Conservation (phyloP, 2,329 filamentous ascomycete species). For the Pseudovirgaria hyperparasitica region DNA sequence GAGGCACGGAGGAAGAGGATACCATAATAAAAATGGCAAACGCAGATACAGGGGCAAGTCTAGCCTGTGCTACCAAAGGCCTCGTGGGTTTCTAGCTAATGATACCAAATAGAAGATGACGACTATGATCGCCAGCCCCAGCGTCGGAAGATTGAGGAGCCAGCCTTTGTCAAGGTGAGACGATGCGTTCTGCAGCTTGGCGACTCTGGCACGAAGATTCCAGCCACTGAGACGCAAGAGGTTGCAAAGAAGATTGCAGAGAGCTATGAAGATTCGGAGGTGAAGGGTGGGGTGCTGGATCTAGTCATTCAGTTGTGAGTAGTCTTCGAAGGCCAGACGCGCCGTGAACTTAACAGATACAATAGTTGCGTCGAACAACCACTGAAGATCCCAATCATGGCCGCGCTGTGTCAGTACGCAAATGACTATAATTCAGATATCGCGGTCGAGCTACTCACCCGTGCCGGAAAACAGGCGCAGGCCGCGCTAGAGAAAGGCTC, state of each 20-base stretch:
- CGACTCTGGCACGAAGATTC: slow-evolving; percentile 20
- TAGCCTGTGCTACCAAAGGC: slow-evolving; percentile 25
- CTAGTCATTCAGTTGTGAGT: slow-evolving; percentile 60
- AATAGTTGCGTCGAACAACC: slow-evolving; percentile 69
- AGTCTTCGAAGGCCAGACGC: neutral
- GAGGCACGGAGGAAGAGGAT: slow-evolving; percentile 3
- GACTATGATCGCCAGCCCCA: slow-evolving; percentile 7
- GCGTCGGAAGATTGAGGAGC: slow-evolving; percentile 22
- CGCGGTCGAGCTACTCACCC: slow-evolving; percentile 55
- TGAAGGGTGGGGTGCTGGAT: slow-evolving; percentile 60
- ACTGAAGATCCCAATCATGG: slow-evolving; percentile 92
- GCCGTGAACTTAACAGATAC: slow-evolving; percentile 3
- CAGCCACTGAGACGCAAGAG: slow-evolving; percentile 23
- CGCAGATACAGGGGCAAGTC: slow-evolving; percentile 70
- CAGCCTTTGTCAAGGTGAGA: slow-evolving; percentile 20
- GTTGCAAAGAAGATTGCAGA: slow-evolving; percentile 56
- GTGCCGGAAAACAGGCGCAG: slow-evolving; percentile 50
- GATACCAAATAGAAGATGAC: slow-evolving; percentile 2
- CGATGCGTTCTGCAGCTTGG: slow-evolving; percentile 23
- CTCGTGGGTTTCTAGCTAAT: neutral
- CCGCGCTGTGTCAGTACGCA: slow-evolving; percentile 65
- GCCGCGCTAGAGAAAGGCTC: slow-evolving; percentile 56
- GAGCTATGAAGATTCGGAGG: slow-evolving; percentile 63
- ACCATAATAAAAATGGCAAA: slow-evolving; percentile 50
- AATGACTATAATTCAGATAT: slow-evolving; percentile 70